Conservation (phyloP, 2,329 filamentous ascomycete species). For the Graphilbum sp. region DNA sequence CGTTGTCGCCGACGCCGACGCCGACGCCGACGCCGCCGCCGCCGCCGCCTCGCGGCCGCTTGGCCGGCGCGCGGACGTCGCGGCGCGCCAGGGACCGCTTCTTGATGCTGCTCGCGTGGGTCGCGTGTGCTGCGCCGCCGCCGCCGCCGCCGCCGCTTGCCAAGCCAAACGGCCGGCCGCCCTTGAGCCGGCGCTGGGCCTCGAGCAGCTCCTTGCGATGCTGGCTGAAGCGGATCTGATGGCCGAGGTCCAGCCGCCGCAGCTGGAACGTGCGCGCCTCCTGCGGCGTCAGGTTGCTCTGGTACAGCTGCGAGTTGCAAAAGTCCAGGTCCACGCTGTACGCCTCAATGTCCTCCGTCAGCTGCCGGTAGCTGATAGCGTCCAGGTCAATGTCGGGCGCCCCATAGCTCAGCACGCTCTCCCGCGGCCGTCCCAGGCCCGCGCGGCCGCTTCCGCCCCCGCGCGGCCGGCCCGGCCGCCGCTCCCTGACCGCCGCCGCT, state of each 20-base stretch:
- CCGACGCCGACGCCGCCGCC: no score
- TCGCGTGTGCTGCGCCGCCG: not conserved
- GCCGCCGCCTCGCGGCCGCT: no score
- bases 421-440: not conserved
- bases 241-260: constrained; percentile 24
- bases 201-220: constrained; percentile 23
- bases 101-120: constrained; percentile 4
- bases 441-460: not conserved
- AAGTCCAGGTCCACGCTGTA: constrained; percentile 27
- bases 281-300: constrained; percentile 20
- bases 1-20: no score
- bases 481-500: no score
- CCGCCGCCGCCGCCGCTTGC: not conserved
- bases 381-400: constrained; percentile 11
- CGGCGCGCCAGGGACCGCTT: constrained; percentile 1
- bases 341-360: constrained; percentile 24
- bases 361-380: constrained; percentile 18
- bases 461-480: no score
- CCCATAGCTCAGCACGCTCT: constrained; percentile 3
- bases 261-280: constrained; percentile 25
- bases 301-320: constrained; percentile 19
- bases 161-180: constrained; percentile 4
- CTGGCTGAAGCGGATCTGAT: constrained; percentile 25
- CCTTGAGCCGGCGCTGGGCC: constrained; percentile 4
- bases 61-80: no score